Evolutionary conservation across 2,329 filamentous ascomycete species (phyloP).

Genomic region (Fusarium sp.): DNA sequence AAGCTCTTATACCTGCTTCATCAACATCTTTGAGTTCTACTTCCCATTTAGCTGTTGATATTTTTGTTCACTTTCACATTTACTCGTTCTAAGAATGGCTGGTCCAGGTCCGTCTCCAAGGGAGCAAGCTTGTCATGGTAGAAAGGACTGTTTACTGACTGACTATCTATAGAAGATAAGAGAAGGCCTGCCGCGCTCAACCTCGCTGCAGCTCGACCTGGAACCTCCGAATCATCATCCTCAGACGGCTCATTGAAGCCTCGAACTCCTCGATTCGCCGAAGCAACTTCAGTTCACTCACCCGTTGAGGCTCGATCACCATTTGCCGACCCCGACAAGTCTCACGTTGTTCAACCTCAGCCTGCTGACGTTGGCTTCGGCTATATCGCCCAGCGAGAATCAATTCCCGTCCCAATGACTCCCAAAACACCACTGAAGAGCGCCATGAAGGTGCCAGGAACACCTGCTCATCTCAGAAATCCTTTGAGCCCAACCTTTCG

Average conservation of each 20-base stretch:
- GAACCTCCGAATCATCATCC: constrained; percentile 63
- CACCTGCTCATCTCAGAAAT: constrained; percentile 79
- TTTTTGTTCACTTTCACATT: constrained; percentile 19
- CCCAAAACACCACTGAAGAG: constrained; percentile 88
- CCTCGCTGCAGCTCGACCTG: constrained; percentile 62
- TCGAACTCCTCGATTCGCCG: constrained; percentile 82
- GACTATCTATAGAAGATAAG: constrained; percentile 59
- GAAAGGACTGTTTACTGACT: constrained; percentile 41
- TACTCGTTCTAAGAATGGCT: constrained; percentile 51
- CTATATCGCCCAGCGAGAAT: constrained; percentile 77
- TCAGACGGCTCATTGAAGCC: constrained; percentile 72
- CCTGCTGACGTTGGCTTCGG: constrained; percentile 93
- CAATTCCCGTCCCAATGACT: constrained; percentile 72
- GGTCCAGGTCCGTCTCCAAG: constrained; percentile 54
- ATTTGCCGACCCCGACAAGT: constrained; percentile 70
- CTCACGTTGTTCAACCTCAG: constrained; percentile 70
- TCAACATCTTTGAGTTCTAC: constrained; percentile 19
- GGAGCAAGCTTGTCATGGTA: background rate
- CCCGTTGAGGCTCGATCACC: constrained; percentile 73
- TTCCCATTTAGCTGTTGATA: constrained; percentile 26
- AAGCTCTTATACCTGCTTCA: constrained; percentile 39
- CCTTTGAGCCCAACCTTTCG: constrained; percentile 91
- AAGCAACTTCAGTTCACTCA: constrained; percentile 83
- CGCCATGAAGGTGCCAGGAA: constrained; percentile 88
- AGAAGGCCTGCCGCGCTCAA: constrained; percentile 69